phyloP scores from a whole-genome alignment of 495 filamentous ascomycete genomes.

The Echria macrotheca region DNA sequence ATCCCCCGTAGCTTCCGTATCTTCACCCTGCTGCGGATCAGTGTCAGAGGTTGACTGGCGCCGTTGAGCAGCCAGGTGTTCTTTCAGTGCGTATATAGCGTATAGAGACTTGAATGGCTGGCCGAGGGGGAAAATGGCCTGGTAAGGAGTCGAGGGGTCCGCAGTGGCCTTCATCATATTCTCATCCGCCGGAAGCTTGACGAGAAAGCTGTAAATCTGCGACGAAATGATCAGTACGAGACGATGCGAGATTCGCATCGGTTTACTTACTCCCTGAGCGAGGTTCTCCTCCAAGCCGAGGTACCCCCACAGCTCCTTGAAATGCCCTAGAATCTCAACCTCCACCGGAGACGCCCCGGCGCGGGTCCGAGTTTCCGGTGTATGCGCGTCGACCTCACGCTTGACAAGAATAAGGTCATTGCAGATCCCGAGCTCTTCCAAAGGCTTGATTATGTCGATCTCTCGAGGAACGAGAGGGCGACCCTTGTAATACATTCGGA shows the following conservation, averaged over 20 bases:
- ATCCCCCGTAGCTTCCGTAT: too few relatives aligned
- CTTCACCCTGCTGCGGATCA: too few relatives aligned
- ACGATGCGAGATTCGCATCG: not conserved
- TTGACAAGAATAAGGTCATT: constrained; percentile 60
- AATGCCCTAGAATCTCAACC: constrained; percentile 73
- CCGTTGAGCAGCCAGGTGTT: constrained; percentile 33
- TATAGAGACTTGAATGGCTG: constrained; percentile 73
- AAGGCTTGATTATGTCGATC: constrained; percentile 43
- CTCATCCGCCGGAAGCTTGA: constrained; percentile 65
- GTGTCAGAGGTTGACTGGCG: constrained; percentile 20
- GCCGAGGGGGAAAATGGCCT: constrained; percentile 59
- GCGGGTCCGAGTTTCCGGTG: constrained; percentile 27
- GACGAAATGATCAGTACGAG: constrained; percentile 20
- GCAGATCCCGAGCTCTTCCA: constrained; percentile 53
- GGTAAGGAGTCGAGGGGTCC: constrained; percentile 45
- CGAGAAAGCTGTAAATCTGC: constrained; percentile 69
- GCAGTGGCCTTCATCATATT: constrained; percentile 54
- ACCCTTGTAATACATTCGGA: constrained; percentile 50
- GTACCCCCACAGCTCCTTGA: constrained; percentile 77
- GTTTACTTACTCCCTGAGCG: constrained; percentile 53
- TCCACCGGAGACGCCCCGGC: constrained; percentile 54
- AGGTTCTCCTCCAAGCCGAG: constrained; percentile 69
- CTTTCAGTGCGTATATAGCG: constrained; percentile 58
- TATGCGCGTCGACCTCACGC: constrained; percentile 32
- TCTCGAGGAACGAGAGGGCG: constrained; percentile 43